Conservation (phyloP, 768 basidiomycete genomes). For the Boletales sp. region DNA sequence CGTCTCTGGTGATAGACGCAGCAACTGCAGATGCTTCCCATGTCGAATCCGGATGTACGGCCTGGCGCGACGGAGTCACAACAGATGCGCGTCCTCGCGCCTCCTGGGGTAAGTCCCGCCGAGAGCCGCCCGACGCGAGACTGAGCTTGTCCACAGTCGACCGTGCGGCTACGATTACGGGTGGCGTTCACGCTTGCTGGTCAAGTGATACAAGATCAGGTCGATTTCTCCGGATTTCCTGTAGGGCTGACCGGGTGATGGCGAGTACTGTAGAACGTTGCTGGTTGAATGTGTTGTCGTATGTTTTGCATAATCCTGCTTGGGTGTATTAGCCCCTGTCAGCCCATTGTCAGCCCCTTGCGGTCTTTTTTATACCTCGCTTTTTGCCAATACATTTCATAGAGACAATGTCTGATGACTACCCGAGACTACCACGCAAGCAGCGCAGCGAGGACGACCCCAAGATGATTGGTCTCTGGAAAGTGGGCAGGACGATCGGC, state of each 20-base stretch:
- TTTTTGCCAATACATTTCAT: constrained; percentile 23
- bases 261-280: rapidly evolving
- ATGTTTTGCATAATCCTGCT: constrained; percentile 5
- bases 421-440: constrained; percentile 27
- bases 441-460: constrained; percentile 42
- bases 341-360: constrained; percentile 23
- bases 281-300: neutral
- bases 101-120: constrained; percentile 63
- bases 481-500: constrained; percentile 80
- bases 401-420: constrained; percentile 22
- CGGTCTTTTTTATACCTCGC: neutral
- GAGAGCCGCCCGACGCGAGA: neutral
- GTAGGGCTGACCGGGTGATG: constrained; percentile 55
- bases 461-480: constrained; percentile 77
- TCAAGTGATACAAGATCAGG: constrained; percentile 80
- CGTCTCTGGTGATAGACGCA: constrained; percentile 61
- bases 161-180: constrained; percentile 79
- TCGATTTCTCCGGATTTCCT: constrained; percentile 92
- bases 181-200: constrained; percentile 74
- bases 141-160: constrained; percentile 47
- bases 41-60: constrained; percentile 79
- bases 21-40: constrained; percentile 96
- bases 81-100: constrained; percentile 90
- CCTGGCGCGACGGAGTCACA: constrained; percentile 88
- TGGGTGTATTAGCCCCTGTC: constrained; percentile 19